Percentiles rank a stretch among this genome's conserved stretches.
These are phyloP conservation scores for Aspergillus sp. DNA, from an alignment of 2,329 filamentous ascomycete genomes.

Conservation along the genomic window DNA sequence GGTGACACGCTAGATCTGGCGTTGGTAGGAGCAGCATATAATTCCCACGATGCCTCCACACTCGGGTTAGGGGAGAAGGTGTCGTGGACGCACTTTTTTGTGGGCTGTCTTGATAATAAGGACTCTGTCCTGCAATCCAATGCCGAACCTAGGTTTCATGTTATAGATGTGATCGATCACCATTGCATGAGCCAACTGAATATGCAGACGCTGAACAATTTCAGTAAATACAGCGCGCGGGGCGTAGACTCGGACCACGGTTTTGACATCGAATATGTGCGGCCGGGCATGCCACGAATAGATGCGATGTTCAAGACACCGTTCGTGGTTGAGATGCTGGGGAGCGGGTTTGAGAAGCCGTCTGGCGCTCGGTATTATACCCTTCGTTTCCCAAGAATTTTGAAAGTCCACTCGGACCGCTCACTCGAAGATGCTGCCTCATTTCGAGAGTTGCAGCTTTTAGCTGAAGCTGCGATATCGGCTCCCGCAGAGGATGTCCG, in stretches of 20 bases:
- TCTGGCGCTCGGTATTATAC: conserved; percentile 70
- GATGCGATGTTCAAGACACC: conserved; percentile 64
- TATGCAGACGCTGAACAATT: conserved; percentile 51
- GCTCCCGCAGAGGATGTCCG: conserved; percentile 54
- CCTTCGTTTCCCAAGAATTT: conserved; percentile 72
- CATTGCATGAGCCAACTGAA: conserved; percentile 51
- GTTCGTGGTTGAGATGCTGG: conserved; percentile 76
- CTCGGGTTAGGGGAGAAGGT: conserved; percentile 53
- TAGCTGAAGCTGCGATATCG: conserved; percentile 60
- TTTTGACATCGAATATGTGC: conserved; percentile 51
- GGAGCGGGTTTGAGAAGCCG: conserved; percentile 74
- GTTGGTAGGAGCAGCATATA: conserved; percentile 72
- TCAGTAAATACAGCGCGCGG: conserved; percentile 50
- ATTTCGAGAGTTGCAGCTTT: conserved; percentile 67
- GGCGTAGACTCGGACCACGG: conserved; percentile 29
- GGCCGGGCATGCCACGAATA: conserved; percentile 35
- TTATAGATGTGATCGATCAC: conserved; percentile 63
- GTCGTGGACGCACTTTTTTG: conserved; percentile 76
- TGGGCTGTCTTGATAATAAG: conserved; percentile 74
- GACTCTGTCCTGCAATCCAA: conserved; percentile 54
- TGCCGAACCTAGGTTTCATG: conserved; percentile 59
- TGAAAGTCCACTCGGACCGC: conserved; percentile 76
- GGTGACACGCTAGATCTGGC: conserved; percentile 84
- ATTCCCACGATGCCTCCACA: conserved; percentile 61
- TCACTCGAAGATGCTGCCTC: conserved; percentile 67